Base-by-base conservation (phyloP, 2,329 filamentous ascomycete species). In the Aspergillus melleus region DNA sequence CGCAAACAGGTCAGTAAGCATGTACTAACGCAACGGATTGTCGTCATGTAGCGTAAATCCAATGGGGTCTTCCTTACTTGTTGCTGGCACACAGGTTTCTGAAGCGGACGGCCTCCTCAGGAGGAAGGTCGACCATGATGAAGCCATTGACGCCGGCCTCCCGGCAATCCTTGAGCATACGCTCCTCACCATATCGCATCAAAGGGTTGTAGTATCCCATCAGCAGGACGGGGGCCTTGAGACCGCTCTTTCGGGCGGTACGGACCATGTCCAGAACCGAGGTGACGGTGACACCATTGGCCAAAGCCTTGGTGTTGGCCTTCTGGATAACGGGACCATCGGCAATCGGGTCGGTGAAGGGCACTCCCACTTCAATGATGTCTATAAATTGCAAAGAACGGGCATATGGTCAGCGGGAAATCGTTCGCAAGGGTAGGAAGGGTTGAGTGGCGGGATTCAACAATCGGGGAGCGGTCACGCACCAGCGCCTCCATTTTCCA, bases 151-250 rank as follows among this genome's bases (percentile, higher is more conserved):
- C 87, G 36, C 92, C 92, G 3, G 91, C 90, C 58, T 87, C 86
- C 74, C 89, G 89, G 76, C 92, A 91, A 76, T 98, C 93, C 68
- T 87, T 84, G 57, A 99, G 82, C 77, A 98, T 87, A 61, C 84
- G 86, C 79, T 96, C 92, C 80, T 99, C 95, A 56, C 95, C 95
- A 74, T 98, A 99, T 71, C 90, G 91, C 62, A 98, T 82, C 62
- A 98, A 83, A 1, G 95, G 95, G 81, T 99, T 99, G 81, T 96
- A 99, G 85, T 99, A 99, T 70, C 95, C 95, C 95, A 99, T 99
- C 66, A 99, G 85, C 72, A 99, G 80, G 47, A 99, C 86, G 0
- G 95, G 95, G 0, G 89, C 87, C 70, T 84, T 88, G 57, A 98
- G 82, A 47, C 95, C 95, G 63, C 84, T 85, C 68, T 84, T 83